Base-by-base conservation (phyloP, 176 grass and related monocot species). In the Oryza glumipatula region DNA sequence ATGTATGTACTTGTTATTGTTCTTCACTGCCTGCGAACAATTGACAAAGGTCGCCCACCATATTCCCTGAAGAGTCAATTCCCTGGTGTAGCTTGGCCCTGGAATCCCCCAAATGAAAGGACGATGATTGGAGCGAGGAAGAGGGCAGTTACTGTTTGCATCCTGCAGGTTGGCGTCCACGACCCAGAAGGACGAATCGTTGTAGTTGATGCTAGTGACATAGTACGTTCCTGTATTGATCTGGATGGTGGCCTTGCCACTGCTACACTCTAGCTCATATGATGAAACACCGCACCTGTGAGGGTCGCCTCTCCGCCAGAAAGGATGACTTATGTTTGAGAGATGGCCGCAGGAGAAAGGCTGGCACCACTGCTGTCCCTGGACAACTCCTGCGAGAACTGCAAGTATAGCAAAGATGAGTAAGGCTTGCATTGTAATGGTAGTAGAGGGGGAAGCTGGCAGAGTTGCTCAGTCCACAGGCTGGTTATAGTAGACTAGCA, bases 21-120 rank as follows among this genome's bases (percentile, higher is more conserved):
- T 49, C 4, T 5, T 39, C 36, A 92, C 17, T 32, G 4, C 44
- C 35, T n/a, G 46, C 0, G 87, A 76, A 61, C 91, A 93, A 46
- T 84, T 93, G 30, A 82, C 45, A 11, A 82, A 87, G 24, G 22
- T 51, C 26, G 77, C 87, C 87, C 65, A 87, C 10, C 0, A 7
- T 1, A 0, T 13, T 13, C 12, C 47, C 10, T 49, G 11, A 49
- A 49, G 47, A 49, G 11, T 49, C 47, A 49, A 49, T 49, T 49
- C 47, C 47, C 47, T 49, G 47, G 47, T 49, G 47, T 49, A 13
- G 47, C 11, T 1, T 49, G 47, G 47, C 12, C 47, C 47, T 14
- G 47, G 47, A 49, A 39, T 39, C 38, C 38, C 38, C 38, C 38
- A 39, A 39, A 39, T 39, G 9, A 1, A 9, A 7, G 3, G 8